Evolutionary conservation across 371 early-diverging fungal species (phyloP), one percentile per base, ranked within the genome.

Genomic region (Fennellomyces sp.): DNA sequence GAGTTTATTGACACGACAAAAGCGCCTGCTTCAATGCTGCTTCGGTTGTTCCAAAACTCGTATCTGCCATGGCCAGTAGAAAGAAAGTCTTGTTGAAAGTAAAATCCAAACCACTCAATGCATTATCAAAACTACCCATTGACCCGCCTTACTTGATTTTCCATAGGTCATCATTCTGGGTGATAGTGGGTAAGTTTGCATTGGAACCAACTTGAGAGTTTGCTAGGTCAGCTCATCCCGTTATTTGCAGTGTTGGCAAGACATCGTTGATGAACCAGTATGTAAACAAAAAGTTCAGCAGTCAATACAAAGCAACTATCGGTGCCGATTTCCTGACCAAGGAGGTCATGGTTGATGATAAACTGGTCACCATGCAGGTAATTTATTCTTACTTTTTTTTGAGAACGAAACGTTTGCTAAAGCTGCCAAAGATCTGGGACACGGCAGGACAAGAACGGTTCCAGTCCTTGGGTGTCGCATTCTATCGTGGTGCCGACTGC

Each of bases 251-350:
- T 73, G 97, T 97, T 49, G 97, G 97, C 48, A 97, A 97, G 78
- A 97, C 98, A 15, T 96, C 97, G 25, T 83, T 98, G 67, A 97
- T 98, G 95, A 96, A 98, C 83, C 97, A 98, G 78, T 99, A 97
- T 88, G 97, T 99, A 54, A 97, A 96, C 80, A 93, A 92, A 56
- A 95, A 94, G 75, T 99, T 99, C 84, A 93, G 89, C 70, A 94
- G 89, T 69, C 97, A 97, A 78, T 99, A 99, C 86, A 98, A 99
- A 76, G 98, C 99, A 30, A 99, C 99, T 53, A 99, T 99, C 65
- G 99, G 99, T n/a, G 99, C 99, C 31, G 98, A 99, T 73, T 99
- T 99, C 70, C 85, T 98, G 72, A 98, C 99, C 63, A 99, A 99
- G 71, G 97, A 97, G 73, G 91, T 98, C 19, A 76, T 89, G 54